These are phyloP conservation scores for Fonsecaea nubica DNA, from an alignment of 2,329 filamentous ascomycete species.

Conservation along the genomic window DNA sequence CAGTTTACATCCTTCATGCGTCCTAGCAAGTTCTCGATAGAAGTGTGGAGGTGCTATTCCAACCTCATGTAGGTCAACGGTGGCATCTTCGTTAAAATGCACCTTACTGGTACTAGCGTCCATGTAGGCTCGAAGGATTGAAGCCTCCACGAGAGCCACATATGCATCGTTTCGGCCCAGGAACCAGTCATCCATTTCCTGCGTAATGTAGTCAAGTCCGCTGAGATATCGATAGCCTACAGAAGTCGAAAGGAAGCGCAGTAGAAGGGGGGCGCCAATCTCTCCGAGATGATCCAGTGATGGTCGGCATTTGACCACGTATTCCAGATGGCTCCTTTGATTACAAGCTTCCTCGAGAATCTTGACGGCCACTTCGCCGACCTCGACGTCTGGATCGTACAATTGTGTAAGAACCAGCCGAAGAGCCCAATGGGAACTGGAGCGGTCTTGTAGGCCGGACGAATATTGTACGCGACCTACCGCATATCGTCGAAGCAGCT, in stretches of 20 bases:
- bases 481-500: constrained; percentile 84
- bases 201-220: constrained; percentile 96
- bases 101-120: constrained; percentile 57
- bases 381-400: constrained; percentile 95
- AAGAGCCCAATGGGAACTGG: constrained; percentile 93
- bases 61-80: constrained; percentile 65
- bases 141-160: constrained; percentile 92
- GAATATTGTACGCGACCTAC: constrained; percentile 60
- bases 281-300: constrained; percentile 94
- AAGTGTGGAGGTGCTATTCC: constrained; percentile 89
- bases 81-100: constrained; percentile 59
- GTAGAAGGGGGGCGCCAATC: constrained; percentile 88
- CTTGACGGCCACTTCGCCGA: constrained; percentile 94
- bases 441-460: constrained; percentile 49
- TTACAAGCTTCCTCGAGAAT: constrained; percentile 98
- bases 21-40: constrained; percentile 92
- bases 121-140: constrained; percentile 80
- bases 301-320: constrained; percentile 93
- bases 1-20: constrained; percentile 87
- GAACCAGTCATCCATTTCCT: constrained; percentile 99
- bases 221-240: constrained; percentile 98
- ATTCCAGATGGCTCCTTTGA: constrained; percentile 86
- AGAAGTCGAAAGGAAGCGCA: constrained; percentile 93
- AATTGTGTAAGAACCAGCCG: constrained; percentile 96
- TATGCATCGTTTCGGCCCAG: constrained; percentile 96